Base-by-base conservation (phyloP, 176 grass and related monocot species). In the Metroxylon sagu region DNA sequence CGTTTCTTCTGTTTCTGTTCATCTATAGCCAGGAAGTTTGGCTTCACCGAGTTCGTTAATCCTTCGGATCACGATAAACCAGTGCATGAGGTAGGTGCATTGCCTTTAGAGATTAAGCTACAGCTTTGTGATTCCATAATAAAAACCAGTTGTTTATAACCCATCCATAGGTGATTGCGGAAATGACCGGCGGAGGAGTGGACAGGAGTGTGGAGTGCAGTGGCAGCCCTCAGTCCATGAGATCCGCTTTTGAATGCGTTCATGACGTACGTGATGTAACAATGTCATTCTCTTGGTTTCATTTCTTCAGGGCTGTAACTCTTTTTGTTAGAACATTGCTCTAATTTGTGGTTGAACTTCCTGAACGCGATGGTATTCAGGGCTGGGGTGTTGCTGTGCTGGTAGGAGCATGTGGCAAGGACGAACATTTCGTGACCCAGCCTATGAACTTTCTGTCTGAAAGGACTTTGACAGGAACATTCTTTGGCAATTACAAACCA, bases 401-500 rank as follows among this genome's bases (percentile, higher is more conserved):
- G 12, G 62, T 65, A 5, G 62, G 62, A 27, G 62, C 51, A 16
- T 39, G 43, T 6, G 26, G 16, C 62, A 65, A 51, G 21, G 62
- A 65, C 25, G 65, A 25, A 4, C 14, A 30, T 25, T 68, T 68
- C 51, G 25, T 27, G 51, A 68, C 65, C 25, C 30, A 69, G 19
- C 66, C 30, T 23, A 35, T 69, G 5, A 69, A 69, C 12, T 69
- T 69, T 53, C 28, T 69, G 53, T 35, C 4, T 21, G 65, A 68
- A 27, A 68, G 65, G 18, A 68, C 65, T 53, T 52, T 68, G 27
- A 68, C 54, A 53, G 65, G 65, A 57, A 69, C 66, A 15, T 69
- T 69, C 66, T 69, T 48, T 8, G 66, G 66, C 0, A 19, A 57
- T 29, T 69, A 57, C 12, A 69, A 69, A 19, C 66, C 66, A 25